Base-by-base conservation (phyloP, 495 filamentous ascomycete species). In the Penicillium chermesinum region DNA sequence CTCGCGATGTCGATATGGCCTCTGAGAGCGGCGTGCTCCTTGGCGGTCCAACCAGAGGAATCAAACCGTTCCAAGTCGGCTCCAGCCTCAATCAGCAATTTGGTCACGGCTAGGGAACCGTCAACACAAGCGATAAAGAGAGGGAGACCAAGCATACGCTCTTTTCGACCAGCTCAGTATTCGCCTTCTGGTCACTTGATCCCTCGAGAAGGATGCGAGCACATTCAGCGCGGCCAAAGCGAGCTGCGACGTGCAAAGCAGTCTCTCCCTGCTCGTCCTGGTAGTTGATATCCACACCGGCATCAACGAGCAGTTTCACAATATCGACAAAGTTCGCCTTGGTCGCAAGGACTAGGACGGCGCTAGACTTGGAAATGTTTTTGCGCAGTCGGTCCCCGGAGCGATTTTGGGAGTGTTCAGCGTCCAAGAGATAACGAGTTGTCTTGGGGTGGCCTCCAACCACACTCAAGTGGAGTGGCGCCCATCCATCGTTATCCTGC, bases 241-340 rank as follows among this genome's bases (percentile, higher is more conserved):
- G 82, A 18, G 94, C 94, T 12, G 93, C 91, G 59, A 96, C 78
- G 61, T 98, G 94, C 35, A 98, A 65, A 3, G 91, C 89, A 22
- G 89, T 89, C 69, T 97, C 94, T n/a, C 91, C 91, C 36, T 87
- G 84, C 46, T 86, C 81, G 60, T 96, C 89, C 63, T 91, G 89
- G 72, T 90, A 93, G 62, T 98, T 94, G 64, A 95, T 84, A 57
- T 95, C 89, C 2, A 96, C 86, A 1, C 89, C 89, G 1, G 93
- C 90, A 46, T 94, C 84, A 3, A 97, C 88, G 18, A 98, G 73
- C 49, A 95, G 75, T 57, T 82, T 78, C 30, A 97, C 89, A 48
- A 96, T 96, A 35, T 74, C 73, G 18, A 80, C 74, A 60, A 86
- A 93, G 59, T 96, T 88, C 25, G 87, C 79, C 64, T 90, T 91